Evolutionary conservation across 2,329 filamentous ascomycete genomes (phyloP).

Genomic region (Onygenales sp.): DNA sequence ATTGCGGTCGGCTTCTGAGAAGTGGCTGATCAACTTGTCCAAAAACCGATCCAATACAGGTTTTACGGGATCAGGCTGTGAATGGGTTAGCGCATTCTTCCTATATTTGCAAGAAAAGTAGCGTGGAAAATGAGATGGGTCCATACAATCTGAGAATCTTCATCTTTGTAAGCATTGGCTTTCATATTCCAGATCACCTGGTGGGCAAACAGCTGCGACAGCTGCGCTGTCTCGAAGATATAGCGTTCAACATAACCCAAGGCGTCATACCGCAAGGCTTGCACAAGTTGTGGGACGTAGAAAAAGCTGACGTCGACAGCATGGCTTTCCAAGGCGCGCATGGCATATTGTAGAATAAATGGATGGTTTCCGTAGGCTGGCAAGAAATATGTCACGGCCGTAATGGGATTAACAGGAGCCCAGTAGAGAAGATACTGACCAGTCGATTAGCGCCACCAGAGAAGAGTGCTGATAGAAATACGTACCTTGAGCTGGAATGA

Average conservation of each 20-base stretch:
- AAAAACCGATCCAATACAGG: conserved; percentile 88
- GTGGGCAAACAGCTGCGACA: conserved; percentile 96
- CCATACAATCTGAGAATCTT: conserved; percentile 73
- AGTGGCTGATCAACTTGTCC: conserved; percentile 71
- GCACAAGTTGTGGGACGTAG: conserved; percentile 96
- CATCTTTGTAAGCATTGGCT: conserved; percentile 95
- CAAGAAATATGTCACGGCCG: conserved; percentile 85
- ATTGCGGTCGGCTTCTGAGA: conserved; percentile 63
- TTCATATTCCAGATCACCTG: conserved; percentile 99
- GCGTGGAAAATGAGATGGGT: conserved; percentile 1
- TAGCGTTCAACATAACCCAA: conserved; percentile 94
- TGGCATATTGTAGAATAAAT: conserved; percentile 91
- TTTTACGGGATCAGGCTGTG: conserved; percentile 77
- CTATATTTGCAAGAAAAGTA: conserved; percentile 3
- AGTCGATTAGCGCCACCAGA: conserved; percentile 17
- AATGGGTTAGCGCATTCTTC: conserved; percentile 6
- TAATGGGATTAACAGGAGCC: conserved; percentile 85
- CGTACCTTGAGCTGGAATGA: conserved; percentile 71
- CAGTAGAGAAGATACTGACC: conserved; percentile 78
- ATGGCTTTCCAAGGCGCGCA: conserved; percentile 88
- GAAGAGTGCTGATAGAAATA: background rate
- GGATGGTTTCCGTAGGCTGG: conserved; percentile 86
- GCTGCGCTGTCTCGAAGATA: conserved; percentile 91
- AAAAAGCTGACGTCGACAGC: conserved; percentile 97
- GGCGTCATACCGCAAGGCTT: conserved; percentile 83